phyloP scores from a whole-genome alignment of 108 stramenopile genomes.

The Nannochloropsis salina region DNA sequence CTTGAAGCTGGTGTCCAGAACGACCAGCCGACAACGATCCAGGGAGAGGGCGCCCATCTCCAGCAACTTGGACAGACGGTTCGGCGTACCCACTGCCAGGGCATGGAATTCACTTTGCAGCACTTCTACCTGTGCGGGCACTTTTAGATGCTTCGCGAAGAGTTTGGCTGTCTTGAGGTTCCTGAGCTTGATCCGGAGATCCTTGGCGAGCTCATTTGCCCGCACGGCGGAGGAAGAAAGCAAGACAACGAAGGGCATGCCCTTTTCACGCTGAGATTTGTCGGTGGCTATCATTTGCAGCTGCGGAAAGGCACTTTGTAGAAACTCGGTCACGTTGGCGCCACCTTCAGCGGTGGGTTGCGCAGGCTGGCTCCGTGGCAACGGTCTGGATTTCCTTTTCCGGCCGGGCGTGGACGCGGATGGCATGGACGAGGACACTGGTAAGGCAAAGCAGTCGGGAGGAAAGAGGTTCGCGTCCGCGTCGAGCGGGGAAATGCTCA shows the following conservation, averaged over 20 bases:
- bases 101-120: constrained; percentile 18
- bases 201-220: constrained; percentile 27
- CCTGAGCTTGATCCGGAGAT: not conserved
- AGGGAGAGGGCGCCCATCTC: constrained; percentile 25
- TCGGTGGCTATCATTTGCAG: not conserved
- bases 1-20: constrained; percentile 18
- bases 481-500: not conserved
- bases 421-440: not conserved
- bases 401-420: not conserved
- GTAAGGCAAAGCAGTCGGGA: not conserved
- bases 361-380: not conserved
- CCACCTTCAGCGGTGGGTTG: not conserved
- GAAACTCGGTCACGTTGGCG: not conserved
- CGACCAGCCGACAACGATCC: not conserved
- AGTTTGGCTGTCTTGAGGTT: constrained; percentile 22
- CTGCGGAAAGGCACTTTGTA: not conserved
- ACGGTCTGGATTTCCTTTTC: not conserved
- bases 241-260: constrained; percentile 22
- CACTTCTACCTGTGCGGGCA: constrained; percentile 22
- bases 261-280: constrained; percentile 19
- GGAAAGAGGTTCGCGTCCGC: not conserved
- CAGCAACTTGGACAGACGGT: constrained; percentile 25
- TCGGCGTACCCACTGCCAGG: constrained; percentile 30
- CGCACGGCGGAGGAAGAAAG: constrained; percentile 22
- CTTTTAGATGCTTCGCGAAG: constrained; percentile 27